Evolutionary conservation across 1,139 yeast species (phyloP).

Genomic region (Pichia cactophila): DNA sequence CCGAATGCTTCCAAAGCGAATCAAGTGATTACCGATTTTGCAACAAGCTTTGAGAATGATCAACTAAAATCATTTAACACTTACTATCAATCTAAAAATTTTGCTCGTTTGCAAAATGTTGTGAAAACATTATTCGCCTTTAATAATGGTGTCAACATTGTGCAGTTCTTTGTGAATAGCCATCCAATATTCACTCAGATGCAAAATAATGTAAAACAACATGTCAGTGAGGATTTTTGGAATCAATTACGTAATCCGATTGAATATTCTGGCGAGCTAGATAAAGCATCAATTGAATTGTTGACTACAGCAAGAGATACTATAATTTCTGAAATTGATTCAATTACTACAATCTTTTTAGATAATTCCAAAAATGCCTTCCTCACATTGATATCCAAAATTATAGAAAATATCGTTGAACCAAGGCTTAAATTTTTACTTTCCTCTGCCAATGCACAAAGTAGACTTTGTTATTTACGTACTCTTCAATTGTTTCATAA

Average conservation of each 20-base stretch:
- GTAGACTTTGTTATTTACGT: slow-evolving; percentile 72
- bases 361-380: slow-evolving; percentile 60
- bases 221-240: slow-evolving; percentile 34
- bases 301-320: slow-evolving; percentile 26
- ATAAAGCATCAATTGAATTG: slow-evolving; percentile 17
- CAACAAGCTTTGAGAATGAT: slow-evolving; percentile 68
- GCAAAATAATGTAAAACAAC: slow-evolving; percentile 30
- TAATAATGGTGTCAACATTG: slow-evolving; percentile 80
- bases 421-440: slow-evolving; percentile 58
- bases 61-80: slow-evolving; percentile 51
- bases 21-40: slow-evolving; percentile 55
- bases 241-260: slow-evolving; percentile 40
- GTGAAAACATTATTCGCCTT: slow-evolving; percentile 73
- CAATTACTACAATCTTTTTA: slow-evolving; percentile 66
- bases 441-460: slow-evolving; percentile 54
- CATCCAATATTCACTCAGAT: slow-evolving; percentile 62
- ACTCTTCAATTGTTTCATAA: slow-evolving; percentile 61
- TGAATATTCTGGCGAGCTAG: slow-evolving; percentile 28
- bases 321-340: slow-evolving; percentile 63
- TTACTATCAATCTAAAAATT: slow-evolving; percentile 50
- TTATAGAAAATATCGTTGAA: slow-evolving; percentile 71
- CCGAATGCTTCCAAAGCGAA: slow-evolving; percentile 46
- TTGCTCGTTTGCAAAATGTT: slow-evolving; percentile 67
- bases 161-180: slow-evolving; percentile 75
- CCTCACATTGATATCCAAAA: slow-evolving; percentile 62